Conservation (phyloP, 2,329 filamentous ascomycete species). For the Neonectria neomacrospora region DNA sequence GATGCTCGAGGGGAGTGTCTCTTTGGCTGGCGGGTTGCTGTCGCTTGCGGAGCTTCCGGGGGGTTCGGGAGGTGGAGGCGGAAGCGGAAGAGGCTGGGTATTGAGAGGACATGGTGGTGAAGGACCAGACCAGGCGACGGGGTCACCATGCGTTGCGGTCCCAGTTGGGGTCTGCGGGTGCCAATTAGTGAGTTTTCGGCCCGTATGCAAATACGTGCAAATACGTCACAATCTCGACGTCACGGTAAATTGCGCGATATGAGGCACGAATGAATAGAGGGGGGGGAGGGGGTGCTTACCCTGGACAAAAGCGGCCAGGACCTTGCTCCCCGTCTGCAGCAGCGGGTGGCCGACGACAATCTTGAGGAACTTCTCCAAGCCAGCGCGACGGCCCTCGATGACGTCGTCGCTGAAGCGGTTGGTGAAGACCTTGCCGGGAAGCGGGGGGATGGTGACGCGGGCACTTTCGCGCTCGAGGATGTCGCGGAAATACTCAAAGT, state of each 20-base stretch:
- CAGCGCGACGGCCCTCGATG: constrained; percentile 92
- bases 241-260: constrained; percentile 8
- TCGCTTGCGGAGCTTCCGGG: constrained; percentile 45
- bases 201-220: background rate
- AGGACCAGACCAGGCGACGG: constrained; percentile 38
- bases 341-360: constrained; percentile 97
- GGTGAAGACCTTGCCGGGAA: constrained; percentile 97
- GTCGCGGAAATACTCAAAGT: constrained; percentile 99
- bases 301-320: constrained; percentile 95
- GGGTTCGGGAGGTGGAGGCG: constrained; percentile 27
- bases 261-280: background rate
- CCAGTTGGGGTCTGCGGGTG: constrained; percentile 79
- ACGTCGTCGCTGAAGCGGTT: constrained; percentile 98
- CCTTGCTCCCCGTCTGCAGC: constrained; percentile 96
- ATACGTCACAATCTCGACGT: background rate
- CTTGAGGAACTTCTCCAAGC: constrained; percentile 94
- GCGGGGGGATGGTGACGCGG: constrained; percentile 92
- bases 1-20: constrained; percentile 35
- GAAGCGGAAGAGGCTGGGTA: constrained; percentile 29
- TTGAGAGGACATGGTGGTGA: constrained; percentile 33
- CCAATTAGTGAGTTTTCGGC: constrained; percentile 10
- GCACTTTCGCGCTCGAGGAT: constrained; percentile 96
- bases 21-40: constrained; percentile 32
- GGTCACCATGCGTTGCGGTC: constrained; percentile 88
- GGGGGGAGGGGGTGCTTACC: constrained; percentile 62